phyloP scores from a whole-genome alignment of 2,329 filamentous ascomycete genomes.

The Talaromyces rugulosus region DNA sequence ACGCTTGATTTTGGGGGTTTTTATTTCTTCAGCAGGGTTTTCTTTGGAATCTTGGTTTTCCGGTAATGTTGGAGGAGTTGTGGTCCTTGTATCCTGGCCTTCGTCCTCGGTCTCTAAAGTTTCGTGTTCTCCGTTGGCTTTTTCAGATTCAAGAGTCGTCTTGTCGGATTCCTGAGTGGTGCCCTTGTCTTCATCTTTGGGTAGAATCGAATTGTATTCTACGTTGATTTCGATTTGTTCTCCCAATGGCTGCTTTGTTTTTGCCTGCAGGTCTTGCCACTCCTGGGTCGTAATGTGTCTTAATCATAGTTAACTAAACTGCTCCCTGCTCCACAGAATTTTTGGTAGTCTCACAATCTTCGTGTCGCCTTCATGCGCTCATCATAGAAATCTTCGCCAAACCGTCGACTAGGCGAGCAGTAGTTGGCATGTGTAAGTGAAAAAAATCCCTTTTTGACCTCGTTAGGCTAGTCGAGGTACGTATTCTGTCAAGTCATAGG shows the following conservation, averaged over 20 bases:
- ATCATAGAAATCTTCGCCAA: slow-evolving; percentile 49
- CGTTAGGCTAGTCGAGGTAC: not conserved
- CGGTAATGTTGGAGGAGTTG: slow-evolving; percentile 4
- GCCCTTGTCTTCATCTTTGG: not conserved
- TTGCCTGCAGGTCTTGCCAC: not conserved
- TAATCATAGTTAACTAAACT: not conserved
- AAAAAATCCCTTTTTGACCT: slow-evolving; percentile 39
- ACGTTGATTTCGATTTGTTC: slow-evolving; percentile 1
- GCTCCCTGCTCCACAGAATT: not conserved
- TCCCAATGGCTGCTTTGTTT: not conserved
- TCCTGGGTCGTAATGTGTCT: slow-evolving; percentile 3
- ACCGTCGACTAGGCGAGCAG: slow-evolving; percentile 40
- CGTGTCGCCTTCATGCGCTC: slow-evolving; percentile 47
- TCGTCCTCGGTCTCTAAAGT: not conserved
- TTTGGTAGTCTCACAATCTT: slow-evolving; percentile 29
- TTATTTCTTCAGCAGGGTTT: not conserved
- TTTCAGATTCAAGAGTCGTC: slow-evolving; percentile 11
- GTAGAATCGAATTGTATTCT: slow-evolving; percentile 4
- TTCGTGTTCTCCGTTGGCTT: slow-evolving; percentile 4
- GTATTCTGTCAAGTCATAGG: not conserved
- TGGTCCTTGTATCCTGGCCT: not conserved
- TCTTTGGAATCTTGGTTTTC: not conserved
- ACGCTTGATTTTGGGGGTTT: slow-evolving; percentile 18
- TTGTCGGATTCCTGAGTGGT: not conserved
- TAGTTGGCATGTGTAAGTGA: slow-evolving; percentile 48